Conservation (phyloP, 371 early-diverging fungal genomes). For the Mucor racemosus region DNA sequence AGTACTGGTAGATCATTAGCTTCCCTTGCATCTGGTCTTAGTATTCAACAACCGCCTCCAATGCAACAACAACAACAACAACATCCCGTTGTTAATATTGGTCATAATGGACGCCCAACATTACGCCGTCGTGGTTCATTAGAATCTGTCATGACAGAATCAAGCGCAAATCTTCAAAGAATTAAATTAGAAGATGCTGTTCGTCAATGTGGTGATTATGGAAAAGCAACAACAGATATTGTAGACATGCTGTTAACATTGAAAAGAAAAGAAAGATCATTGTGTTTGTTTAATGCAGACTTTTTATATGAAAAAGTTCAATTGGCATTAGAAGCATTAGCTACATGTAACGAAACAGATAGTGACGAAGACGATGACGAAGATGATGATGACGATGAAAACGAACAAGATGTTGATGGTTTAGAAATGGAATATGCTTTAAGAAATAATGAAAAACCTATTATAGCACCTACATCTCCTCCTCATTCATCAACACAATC, state of each 20-base stretch:
- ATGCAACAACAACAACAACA: constrained; percentile 10
- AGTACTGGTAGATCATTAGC: constrained; percentile 41
- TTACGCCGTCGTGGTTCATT: constrained; percentile 48
- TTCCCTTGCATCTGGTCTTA: constrained; percentile 45
- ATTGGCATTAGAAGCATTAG: constrained; percentile 49
- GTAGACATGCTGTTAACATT: constrained; percentile 57
- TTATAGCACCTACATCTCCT: not conserved
- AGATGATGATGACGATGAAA: not conserved
- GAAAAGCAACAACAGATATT: constrained; percentile 41
- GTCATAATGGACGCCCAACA: constrained; percentile 33
- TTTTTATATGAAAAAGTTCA: constrained; percentile 50
- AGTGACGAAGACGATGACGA: constrained; percentile 24
- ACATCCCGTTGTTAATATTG: not conserved
- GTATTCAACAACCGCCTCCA: constrained; percentile 35
- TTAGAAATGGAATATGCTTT: constrained; percentile 12
- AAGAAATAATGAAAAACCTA: constrained; percentile 11
- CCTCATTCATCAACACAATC: not conserved
- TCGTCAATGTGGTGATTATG: constrained; percentile 41
- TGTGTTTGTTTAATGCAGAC: constrained; percentile 52
- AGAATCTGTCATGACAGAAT: constrained; percentile 56
- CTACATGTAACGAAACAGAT: constrained; percentile 39
- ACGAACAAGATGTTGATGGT: constrained; percentile 4
- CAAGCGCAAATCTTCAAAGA: constrained; percentile 43
- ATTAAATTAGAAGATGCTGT: constrained; percentile 51
- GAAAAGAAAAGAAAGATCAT: constrained; percentile 50